phyloP scores from a whole-genome alignment of 768 basidiomycete species.

The Lactarius psammicola region DNA sequence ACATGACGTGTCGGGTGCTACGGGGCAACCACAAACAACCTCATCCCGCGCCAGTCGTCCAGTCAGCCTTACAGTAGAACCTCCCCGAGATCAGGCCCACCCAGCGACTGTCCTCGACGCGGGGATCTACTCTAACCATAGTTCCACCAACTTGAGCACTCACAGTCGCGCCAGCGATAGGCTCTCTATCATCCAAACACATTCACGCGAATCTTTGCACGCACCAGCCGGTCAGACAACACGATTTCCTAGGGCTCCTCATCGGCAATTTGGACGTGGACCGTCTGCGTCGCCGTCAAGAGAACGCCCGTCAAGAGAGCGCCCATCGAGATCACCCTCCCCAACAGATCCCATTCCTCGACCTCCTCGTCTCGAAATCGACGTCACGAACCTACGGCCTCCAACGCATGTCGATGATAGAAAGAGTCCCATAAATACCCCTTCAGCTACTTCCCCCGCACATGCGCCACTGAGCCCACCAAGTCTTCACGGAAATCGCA shows the following conservation, averaged over 20 bases:
- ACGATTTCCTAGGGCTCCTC: not conserved
- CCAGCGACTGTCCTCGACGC: not conserved
- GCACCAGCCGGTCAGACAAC: constrained; percentile 1
- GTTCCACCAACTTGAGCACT: constrained; percentile 8
- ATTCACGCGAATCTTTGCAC: not conserved
- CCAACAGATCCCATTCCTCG: not conserved
- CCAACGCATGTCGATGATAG: not conserved
- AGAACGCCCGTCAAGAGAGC: constrained; percentile 7
- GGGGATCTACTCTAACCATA: not conserved
- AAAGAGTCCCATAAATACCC: not conserved
- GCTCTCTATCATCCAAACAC: constrained; percentile 9
- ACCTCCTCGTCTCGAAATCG: constrained; percentile 5
- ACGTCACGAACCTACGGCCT: not conserved
- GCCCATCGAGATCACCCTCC: not conserved
- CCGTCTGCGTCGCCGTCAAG: not conserved
- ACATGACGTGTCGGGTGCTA: not conserved
- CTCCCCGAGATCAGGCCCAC: not conserved
- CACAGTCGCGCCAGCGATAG: constrained; percentile 21
- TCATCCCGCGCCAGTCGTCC: not conserved
- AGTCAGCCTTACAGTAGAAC: not conserved
- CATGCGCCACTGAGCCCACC: constrained; percentile 3
- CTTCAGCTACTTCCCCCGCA: not conserved
- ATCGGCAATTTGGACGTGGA: constrained; percentile 17
- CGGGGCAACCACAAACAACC: not conserved
- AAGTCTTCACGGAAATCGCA: not conserved